phyloP scores from a whole-genome alignment of 768 basidiomycete genomes.

The Cyclocybe aegerita region DNA sequence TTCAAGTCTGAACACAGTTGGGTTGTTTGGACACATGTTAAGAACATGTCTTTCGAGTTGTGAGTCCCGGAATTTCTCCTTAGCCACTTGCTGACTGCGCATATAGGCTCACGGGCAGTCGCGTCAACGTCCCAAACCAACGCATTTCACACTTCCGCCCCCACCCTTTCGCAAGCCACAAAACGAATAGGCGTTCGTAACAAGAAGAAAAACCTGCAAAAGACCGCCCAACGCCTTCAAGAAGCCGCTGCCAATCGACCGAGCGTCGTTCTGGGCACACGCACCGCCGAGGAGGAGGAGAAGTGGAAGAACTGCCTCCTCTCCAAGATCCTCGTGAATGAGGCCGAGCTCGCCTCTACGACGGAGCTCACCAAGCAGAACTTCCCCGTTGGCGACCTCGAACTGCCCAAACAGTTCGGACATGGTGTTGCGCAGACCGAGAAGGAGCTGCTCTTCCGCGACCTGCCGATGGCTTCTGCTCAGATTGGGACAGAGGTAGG shows the following conservation, averaged over 20 bases:
- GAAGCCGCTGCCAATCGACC: slow-evolving; percentile 41
- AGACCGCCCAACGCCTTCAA: slow-evolving; percentile 41
- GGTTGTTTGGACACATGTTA: slow-evolving; percentile 9
- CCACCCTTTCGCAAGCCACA: slow-evolving; percentile 15
- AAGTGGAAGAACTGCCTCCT: slow-evolving; percentile 73
- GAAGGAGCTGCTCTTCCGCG: slow-evolving; percentile 63
- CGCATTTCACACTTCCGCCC: slow-evolving; percentile 23
- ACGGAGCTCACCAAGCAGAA: slow-evolving; percentile 20
- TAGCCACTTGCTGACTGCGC: background rate
- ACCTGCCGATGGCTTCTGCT: slow-evolving; percentile 55
- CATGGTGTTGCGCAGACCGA: slow-evolving; percentile 66
- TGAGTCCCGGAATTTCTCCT: background rate
- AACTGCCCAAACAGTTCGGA: slow-evolving; percentile 52
- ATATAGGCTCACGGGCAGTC: slow-evolving; percentile 17
- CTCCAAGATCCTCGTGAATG: slow-evolving; percentile 58
- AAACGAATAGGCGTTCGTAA: slow-evolving; percentile 15
- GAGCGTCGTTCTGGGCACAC: slow-evolving; percentile 75
- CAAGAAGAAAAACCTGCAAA: slow-evolving; percentile 35
- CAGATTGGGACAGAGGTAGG: no score
- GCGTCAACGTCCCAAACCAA: slow-evolving; percentile 14
- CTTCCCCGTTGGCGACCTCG: slow-evolving; percentile 35
- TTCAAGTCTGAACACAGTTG: no score
- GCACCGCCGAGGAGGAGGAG: slow-evolving; percentile 52
- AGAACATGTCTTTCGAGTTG: slow-evolving; percentile 16
- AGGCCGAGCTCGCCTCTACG: slow-evolving; percentile 39